Conservation (phyloP, 805 yeast species). For the Saccharomycopsis selenospora region DNA sequence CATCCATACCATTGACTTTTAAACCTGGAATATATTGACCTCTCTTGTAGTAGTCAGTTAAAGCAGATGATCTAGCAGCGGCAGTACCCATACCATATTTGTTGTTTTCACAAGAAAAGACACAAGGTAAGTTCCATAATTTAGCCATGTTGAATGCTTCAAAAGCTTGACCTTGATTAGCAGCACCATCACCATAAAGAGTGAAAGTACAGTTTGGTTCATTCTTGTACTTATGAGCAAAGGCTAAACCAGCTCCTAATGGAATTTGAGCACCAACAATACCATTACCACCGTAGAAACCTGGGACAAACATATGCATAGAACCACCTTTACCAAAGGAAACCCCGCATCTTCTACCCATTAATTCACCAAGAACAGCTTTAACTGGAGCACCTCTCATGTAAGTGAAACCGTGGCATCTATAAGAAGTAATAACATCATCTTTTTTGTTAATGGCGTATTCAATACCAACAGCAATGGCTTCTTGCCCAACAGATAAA, state of each 20-base stretch:
- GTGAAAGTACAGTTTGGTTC: conserved; percentile 78
- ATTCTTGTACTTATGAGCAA: conserved; percentile 90
- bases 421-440: conserved; percentile 90
- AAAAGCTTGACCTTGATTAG: conserved; percentile 98
- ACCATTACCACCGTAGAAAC: conserved; percentile 99
- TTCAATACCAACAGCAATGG: conserved; percentile 97
- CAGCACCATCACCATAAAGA: conserved; percentile 98
- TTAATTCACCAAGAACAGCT: conserved; percentile 86
- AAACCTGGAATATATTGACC: conserved; percentile 99
- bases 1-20: conserved; percentile 98
- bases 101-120: conserved; percentile 97
- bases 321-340: conserved; percentile 99
- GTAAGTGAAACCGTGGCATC: conserved; percentile 98
- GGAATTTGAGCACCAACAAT: conserved; percentile 99
- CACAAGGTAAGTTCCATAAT: conserved; percentile 92
- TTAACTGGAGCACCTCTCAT: conserved; percentile 93
- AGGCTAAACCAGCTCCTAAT: conserved; percentile 96
- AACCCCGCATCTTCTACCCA: conserved; percentile 95
- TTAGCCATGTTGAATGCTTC: conserved; percentile 99
- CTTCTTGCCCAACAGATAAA: conserved; percentile 97
- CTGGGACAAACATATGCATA: conserved; percentile 95
- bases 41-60: conserved; percentile 96
- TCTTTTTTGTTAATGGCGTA: conserved; percentile 81
- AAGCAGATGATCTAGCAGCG: conserved; percentile 93
- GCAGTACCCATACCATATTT: conserved; percentile 99